Evolutionary conservation across 2,329 filamentous ascomycete species (phyloP).

Genomic region (Xylogone sp.): DNA sequence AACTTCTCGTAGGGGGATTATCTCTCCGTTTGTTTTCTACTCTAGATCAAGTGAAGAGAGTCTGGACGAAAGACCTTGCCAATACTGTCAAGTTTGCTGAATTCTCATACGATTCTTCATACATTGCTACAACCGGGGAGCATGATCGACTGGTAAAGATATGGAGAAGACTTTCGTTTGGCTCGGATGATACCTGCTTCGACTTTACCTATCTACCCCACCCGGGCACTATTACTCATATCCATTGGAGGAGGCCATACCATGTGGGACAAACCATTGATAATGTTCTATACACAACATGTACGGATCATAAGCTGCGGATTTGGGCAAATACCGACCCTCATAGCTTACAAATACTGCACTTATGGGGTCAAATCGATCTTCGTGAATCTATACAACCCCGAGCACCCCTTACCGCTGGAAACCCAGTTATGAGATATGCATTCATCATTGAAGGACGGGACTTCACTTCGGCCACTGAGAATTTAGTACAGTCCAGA

Average conservation of each 20-base stretch:
- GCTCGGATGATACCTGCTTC: conserved; percentile 77
- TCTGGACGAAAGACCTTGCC: conserved; percentile 75
- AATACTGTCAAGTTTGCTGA: conserved; percentile 69
- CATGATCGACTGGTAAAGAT: conserved; percentile 86
- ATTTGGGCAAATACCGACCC: conserved; percentile 80
- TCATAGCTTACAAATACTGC: conserved; percentile 66
- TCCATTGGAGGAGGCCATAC: conserved; percentile 81
- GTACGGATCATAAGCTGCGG: conserved; percentile 73
- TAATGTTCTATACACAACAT: conserved; percentile 88
- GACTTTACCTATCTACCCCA: conserved; percentile 91
- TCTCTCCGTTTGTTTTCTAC: conserved; percentile 66
- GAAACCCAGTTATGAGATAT: conserved; percentile 47
- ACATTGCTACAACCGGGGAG: conserved; percentile 76
- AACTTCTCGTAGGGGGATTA: conserved; percentile 74
- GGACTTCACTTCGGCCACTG: conserved; percentile 74
- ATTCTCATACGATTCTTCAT: conserved; percentile 81
- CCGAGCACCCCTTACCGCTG: conserved; percentile 11
- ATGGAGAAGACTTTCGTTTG: conserved; percentile 85
- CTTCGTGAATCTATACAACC: conserved; percentile 64
- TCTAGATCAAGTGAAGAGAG: conserved; percentile 43
- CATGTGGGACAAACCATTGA: conserved; percentile 75
- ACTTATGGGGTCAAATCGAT: conserved; percentile 79
- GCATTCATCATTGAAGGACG: conserved; percentile 80
- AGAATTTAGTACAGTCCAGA: conserved; percentile 65
- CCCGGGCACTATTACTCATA: conserved; percentile 70